These are phyloP conservation scores for Babesia sp. DNA, from an alignment of 169 alveolate genomes.

Conservation along the genomic window DNA sequence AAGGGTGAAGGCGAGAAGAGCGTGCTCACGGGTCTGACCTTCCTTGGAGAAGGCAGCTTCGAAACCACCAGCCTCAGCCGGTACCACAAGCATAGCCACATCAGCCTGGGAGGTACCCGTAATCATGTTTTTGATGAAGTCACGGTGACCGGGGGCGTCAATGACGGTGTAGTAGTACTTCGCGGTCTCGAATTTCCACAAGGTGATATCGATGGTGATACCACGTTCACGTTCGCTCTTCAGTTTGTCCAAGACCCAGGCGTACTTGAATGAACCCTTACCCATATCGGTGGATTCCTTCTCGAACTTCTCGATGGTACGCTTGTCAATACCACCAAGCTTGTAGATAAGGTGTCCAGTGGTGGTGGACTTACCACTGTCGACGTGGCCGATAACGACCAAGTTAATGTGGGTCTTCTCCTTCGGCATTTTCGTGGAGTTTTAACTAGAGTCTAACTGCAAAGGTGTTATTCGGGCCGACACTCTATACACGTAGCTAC, in stretches of 20 bases:
- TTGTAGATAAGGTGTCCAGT: conserved; percentile 93
- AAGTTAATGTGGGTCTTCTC: conserved; percentile 91
- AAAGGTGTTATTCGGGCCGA: neutral
- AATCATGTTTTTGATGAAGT: conserved; percentile 98
- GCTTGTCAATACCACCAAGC: conserved; percentile 94
- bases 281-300: conserved; percentile 93
- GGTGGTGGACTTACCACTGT: conserved; percentile 96
- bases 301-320: conserved; percentile 94
- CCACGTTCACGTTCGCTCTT: conserved; percentile 99
- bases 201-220: conserved; percentile 96
- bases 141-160: conserved; percentile 99
- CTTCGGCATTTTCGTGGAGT: conserved; percentile 69
- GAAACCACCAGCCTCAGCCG: conserved; percentile 97
- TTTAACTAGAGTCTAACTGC: conserved; percentile 13
- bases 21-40: conserved; percentile 99
- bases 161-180: conserved; percentile 96
- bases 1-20: conserved; percentile 95
- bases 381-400: conserved; percentile 98
- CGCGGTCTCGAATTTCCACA: conserved; percentile 96
- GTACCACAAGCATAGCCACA: conserved; percentile 96
- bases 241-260: conserved; percentile 97
- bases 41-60: conserved; percentile 95
- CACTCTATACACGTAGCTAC: neutral
- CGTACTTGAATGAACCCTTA: conserved; percentile 95
- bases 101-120: conserved; percentile 99